phyloP scores from a whole-genome alignment of 164 flowering plant species.

The Magnolia sinica region DNA sequence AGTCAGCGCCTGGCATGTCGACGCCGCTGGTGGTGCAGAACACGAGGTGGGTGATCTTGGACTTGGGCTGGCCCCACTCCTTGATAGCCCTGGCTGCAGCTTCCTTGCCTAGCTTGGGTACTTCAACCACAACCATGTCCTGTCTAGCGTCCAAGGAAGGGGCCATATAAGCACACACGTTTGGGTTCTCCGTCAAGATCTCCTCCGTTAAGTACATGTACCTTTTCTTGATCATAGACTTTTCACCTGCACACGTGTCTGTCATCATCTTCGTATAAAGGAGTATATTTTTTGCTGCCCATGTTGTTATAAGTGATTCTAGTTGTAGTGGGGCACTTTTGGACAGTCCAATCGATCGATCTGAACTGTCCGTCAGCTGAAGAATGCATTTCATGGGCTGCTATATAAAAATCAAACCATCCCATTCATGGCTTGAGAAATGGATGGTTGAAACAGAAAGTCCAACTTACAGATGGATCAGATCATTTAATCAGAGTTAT shows the following conservation, averaged over 20 bases:
- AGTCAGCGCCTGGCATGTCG: constrained; percentile 56
- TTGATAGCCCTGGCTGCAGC: constrained; percentile 45
- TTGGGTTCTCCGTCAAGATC: constrained; percentile 40
- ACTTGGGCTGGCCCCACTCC: constrained; percentile 57
- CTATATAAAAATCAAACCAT: neutral
- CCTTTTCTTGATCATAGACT: constrained; percentile 47
- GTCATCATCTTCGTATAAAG: neutral
- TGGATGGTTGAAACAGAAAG: too few species aligned
- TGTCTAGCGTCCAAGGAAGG: constrained; percentile 48
- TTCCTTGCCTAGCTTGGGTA: constrained; percentile 48
- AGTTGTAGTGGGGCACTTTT: too few species aligned
- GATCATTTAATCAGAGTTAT: too few species aligned
- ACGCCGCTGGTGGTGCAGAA: constrained; percentile 53
- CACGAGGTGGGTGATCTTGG: constrained; percentile 53
- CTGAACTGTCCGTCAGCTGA: neutral
- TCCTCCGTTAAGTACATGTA: constrained; percentile 48
- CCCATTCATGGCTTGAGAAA: too few species aligned
- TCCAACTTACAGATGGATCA: too few species aligned
- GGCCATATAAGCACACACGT: constrained; percentile 38
- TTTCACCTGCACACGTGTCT: constrained; percentile 31
- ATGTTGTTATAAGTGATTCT: too few species aligned
- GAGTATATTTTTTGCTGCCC: neutral
- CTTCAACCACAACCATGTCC: constrained; percentile 45
- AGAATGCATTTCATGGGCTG: neutral
- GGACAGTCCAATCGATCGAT: neutral